These are phyloP conservation scores for Euphorbia pulcherrima DNA, from an alignment of 345 rosid species.

Conservation along the genomic window DNA sequence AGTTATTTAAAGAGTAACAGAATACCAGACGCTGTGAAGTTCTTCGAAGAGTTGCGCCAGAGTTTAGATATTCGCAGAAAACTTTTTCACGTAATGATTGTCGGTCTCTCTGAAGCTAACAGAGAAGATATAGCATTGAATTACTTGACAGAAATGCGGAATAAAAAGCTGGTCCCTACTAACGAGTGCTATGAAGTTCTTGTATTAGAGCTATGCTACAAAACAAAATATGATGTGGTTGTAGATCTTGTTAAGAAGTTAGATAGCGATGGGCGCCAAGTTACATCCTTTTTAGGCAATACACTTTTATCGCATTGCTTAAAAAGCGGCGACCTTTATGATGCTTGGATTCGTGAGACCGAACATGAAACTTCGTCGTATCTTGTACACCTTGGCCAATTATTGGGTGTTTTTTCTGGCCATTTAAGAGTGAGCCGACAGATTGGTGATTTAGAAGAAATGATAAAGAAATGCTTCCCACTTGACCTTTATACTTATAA, in stretches of 20 bases:
- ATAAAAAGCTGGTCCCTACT: slow-evolving; percentile 42
- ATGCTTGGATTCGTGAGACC: slow-evolving; percentile 52
- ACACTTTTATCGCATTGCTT: slow-evolving; percentile 53
- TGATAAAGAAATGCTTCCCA: slow-evolving; percentile 58
- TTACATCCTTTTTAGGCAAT: slow-evolving; percentile 75
- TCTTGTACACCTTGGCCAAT: slow-evolving; percentile 47
- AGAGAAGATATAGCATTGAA: slow-evolving; percentile 45
- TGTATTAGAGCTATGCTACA: slow-evolving; percentile 40
- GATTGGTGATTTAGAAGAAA: slow-evolving; percentile 43
- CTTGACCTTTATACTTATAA: slow-evolving; percentile 55
- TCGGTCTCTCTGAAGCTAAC: slow-evolving; percentile 53
- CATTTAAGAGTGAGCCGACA: slow-evolving; percentile 26
- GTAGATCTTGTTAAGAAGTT: slow-evolving; percentile 48
- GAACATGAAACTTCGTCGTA: slow-evolving; percentile 34
- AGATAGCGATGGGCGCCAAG: slow-evolving; percentile 39
- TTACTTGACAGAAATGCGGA: slow-evolving; percentile 45
- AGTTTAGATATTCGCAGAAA: slow-evolving; percentile 30
- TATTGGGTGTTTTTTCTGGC: slow-evolving; percentile 62
- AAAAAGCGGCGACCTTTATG: slow-evolving; percentile 41
- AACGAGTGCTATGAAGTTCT: slow-evolving; percentile 54
- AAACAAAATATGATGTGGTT: slow-evolving; percentile 36
- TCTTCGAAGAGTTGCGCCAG: slow-evolving; percentile 38
- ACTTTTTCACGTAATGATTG: slow-evolving; percentile 44
- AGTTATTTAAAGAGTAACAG: slow-evolving; percentile 55
- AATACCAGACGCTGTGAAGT: slow-evolving; percentile 55